These are phyloP conservation scores for Debaryomyces robertsiae DNA, from an alignment of 1,139 yeast species.

Conservation along the genomic window DNA sequence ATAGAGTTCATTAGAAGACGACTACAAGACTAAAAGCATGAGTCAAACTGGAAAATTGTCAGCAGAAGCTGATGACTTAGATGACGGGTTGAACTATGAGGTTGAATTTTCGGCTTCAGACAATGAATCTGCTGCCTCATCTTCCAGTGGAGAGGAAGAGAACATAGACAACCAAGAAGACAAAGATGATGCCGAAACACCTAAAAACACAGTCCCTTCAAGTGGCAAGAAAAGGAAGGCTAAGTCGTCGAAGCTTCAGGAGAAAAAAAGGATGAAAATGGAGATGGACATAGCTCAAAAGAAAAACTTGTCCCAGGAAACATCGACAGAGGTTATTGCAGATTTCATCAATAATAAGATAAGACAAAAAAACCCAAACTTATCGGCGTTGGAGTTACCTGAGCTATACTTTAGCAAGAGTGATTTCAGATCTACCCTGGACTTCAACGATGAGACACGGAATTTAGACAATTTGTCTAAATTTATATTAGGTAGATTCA, in stretches of 20 bases:
- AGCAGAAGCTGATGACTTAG: conserved; percentile 56
- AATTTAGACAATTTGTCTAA: conserved; percentile 47
- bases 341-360: conserved; percentile 60
- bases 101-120: conserved; percentile 37
- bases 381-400: conserved; percentile 63
- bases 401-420: conserved; percentile 56
- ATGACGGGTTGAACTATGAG: conserved; percentile 65
- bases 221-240: conserved; percentile 32
- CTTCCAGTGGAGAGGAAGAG: conserved; percentile 15
- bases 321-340: conserved; percentile 55
- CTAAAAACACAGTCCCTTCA: conserved; percentile 19
- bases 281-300: conserved; percentile 58
- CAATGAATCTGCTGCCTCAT: conserved; percentile 7
- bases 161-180: conserved; percentile 4
- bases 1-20: too few relatives aligned
- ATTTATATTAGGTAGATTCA: conserved; percentile 47
- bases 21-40: conserved; percentile 5
- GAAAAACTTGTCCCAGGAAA: conserved; percentile 47
- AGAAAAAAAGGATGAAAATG: conserved; percentile 60
- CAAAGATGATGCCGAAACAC: conserved; percentile 15
- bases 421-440: conserved; percentile 54
- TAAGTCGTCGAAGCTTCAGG: conserved; percentile 39
- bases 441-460: conserved; percentile 44
- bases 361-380: conserved; percentile 52
- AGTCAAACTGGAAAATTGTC: conserved; percentile 1